Conservation (phyloP, 495 filamentous ascomycete genomes). For the Annulohypoxylon maeteangense region DNA sequence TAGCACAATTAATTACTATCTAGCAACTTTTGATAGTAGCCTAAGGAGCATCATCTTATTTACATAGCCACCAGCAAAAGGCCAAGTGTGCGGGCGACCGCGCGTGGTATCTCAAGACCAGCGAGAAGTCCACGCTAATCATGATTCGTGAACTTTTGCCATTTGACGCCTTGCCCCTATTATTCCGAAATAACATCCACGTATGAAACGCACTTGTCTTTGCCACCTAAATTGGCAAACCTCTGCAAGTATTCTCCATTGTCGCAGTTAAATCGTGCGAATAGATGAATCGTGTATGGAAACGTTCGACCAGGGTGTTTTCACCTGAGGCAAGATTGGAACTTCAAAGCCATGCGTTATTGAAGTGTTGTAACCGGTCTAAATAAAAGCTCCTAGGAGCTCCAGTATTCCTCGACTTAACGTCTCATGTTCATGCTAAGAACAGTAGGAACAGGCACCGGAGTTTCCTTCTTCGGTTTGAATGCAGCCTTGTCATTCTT, state of each 20-base stretch:
- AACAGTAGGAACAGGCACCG: conserved; percentile 49
- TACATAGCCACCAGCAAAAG: neutral
- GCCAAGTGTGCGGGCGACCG: neutral
- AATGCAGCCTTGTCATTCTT: conserved; percentile 35
- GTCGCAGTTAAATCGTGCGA: no score
- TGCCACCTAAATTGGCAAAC: neutral
- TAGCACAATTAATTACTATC: neutral
- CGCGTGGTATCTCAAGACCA: conserved; percentile 25
- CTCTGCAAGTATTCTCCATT: neutral
- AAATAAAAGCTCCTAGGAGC: neutral
- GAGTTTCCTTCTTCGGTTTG: conserved; percentile 50
- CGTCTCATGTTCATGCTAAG: conserved; percentile 54
- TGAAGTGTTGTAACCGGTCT: neutral
- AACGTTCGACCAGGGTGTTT: neutral
- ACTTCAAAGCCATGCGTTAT: neutral
- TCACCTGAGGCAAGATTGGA: neutral
- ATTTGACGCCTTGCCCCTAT: conserved; percentile 15
- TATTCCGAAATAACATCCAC: neutral
- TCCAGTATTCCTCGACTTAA: conserved; percentile 7
- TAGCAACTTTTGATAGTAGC: conserved; percentile 20
- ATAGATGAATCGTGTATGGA: neutral
- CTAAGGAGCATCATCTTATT: conserved; percentile 3
- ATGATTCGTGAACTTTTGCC: neutral
- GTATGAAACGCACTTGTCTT: neutral
- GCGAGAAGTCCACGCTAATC: conserved; percentile 16